These are phyloP conservation scores for Cenchrus americanus DNA, from an alignment of 176 grass and related monocot species.

Conservation along the genomic window DNA sequence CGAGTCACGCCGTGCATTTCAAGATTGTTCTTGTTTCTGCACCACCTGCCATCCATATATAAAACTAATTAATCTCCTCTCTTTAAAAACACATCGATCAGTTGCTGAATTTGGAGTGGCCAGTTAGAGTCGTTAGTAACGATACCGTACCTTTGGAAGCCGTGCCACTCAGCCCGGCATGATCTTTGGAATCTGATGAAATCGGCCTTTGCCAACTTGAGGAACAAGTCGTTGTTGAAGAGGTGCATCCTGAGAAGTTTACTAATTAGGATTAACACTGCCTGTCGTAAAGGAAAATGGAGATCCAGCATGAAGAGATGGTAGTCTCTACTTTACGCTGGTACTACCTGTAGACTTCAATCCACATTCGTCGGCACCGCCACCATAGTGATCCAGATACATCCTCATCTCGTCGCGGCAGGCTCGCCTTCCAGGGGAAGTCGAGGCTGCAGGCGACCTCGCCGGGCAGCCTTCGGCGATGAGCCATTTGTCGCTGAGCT, in stretches of 20 bases:
- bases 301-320: too few species aligned
- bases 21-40: slow-evolving; percentile 23
- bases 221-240: slow-evolving; percentile 57
- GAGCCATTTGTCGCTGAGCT: slow-evolving; percentile 69
- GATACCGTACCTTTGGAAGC: slow-evolving; percentile 32
- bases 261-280: too few species aligned
- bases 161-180: slow-evolving; percentile 52
- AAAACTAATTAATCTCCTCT: too few species aligned
- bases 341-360: slow-evolving; percentile 39
- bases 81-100: neutral
- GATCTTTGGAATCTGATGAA: slow-evolving; percentile 52
- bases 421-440: neutral
- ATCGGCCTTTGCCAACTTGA: slow-evolving; percentile 59
- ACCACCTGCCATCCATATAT: slow-evolving; percentile 58
- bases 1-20: neutral
- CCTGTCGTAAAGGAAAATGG: too few species aligned
- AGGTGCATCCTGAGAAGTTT: slow-evolving; percentile 50
- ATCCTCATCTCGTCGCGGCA: slow-evolving; percentile 28
- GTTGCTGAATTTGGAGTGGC: neutral
- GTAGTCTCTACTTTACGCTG: too few species aligned
- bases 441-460: slow-evolving; percentile 30
- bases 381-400: slow-evolving; percentile 46
- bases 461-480: slow-evolving; percentile 57
- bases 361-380: slow-evolving; percentile 15
- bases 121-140: neutral